Evolutionary conservation across 805 yeast species (phyloP).

Genomic region (Wickerhamomyces xylosicus): DNA sequence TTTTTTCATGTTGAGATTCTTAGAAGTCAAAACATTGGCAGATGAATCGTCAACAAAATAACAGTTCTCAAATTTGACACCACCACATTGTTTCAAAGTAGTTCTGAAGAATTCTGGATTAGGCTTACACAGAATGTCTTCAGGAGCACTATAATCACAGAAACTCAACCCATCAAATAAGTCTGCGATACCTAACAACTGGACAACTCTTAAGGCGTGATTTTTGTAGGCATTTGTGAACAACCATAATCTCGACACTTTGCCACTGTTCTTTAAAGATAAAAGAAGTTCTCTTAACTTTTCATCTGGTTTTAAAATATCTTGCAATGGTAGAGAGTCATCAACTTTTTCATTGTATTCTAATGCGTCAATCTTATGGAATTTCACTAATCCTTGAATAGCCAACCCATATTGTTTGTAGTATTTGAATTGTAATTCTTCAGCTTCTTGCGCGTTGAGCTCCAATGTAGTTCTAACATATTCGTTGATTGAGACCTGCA

Average conservation of each 20-base stretch:
- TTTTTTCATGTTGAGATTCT: conserved; percentile 57
- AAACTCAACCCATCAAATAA: conserved; percentile 87
- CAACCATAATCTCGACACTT: conserved; percentile 74
- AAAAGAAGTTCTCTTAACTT: conserved; percentile 42
- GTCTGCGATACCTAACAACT: conserved; percentile 82
- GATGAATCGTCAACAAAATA: conserved; percentile 87
- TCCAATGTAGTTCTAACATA: conserved; percentile 61
- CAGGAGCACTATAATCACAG: conserved; percentile 62
- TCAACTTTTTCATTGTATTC: conserved; percentile 85
- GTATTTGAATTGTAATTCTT: conserved; percentile 56
- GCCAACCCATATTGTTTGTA: conserved; percentile 88
- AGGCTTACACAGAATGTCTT: conserved; percentile 83
- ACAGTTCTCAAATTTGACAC: conserved; percentile 34
- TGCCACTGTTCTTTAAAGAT: conserved; percentile 29
- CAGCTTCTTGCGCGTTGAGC: conserved; percentile 66
- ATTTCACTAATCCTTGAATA: conserved; percentile 69
- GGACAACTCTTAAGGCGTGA: conserved; percentile 76
- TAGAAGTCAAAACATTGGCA: conserved; percentile 68
- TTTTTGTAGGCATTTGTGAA: conserved; percentile 91
- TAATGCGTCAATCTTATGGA: conserved; percentile 69
- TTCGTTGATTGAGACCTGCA: conserved; percentile 78
- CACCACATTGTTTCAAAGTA: conserved; percentile 58
- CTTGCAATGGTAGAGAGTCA: conserved; percentile 81
- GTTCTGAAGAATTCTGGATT: conserved; percentile 55
- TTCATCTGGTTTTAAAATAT: conserved; percentile 57